These are phyloP conservation scores for Colletotrichum australisinense DNA, from an alignment of 2,329 filamentous ascomycete species.

Conservation along the genomic window DNA sequence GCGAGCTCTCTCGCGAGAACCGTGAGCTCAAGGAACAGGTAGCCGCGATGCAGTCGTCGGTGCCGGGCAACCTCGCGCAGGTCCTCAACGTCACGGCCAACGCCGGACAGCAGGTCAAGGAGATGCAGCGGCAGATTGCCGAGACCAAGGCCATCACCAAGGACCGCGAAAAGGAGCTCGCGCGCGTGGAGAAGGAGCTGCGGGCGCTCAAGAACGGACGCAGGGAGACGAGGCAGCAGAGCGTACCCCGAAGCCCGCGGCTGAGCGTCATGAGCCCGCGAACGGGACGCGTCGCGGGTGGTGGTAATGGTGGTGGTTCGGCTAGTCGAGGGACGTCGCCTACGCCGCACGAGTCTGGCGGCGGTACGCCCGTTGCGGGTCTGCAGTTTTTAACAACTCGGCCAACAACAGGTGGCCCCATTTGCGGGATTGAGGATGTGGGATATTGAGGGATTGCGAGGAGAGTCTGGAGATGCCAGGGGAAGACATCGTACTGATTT, in stretches of 20 bases:
- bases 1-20: slow-evolving; percentile 59
- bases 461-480: background rate
- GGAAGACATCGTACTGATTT: background rate
- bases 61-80: slow-evolving; percentile 56
- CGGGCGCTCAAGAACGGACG: slow-evolving; percentile 59
- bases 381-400: slow-evolving; percentile 53
- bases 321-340: slow-evolving; percentile 64
- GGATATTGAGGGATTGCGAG: background rate
- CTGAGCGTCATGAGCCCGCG: slow-evolving; percentile 64
- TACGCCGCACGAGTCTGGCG: slow-evolving; percentile 46
- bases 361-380: slow-evolving; percentile 47
- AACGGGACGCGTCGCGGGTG: slow-evolving; percentile 41
- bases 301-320: slow-evolving; percentile 40
- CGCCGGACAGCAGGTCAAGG: slow-evolving; percentile 46
- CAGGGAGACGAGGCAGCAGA: slow-evolving; percentile 66
- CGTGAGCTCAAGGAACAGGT: slow-evolving; percentile 55
- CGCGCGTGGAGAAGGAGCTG: slow-evolving; percentile 60
- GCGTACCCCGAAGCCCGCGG: slow-evolving; percentile 69
- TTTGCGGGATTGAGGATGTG: slow-evolving; percentile 50
- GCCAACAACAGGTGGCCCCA: slow-evolving; percentile 56
- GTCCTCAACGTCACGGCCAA: slow-evolving; percentile 62
- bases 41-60: slow-evolving; percentile 53
- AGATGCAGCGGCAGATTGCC: slow-evolving; percentile 51
- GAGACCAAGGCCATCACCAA: slow-evolving; percentile 55
- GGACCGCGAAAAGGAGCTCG: slow-evolving; percentile 65